phyloP scores from a whole-genome alignment of 306 rosid genomes.

The Biancaea sappan region DNA sequence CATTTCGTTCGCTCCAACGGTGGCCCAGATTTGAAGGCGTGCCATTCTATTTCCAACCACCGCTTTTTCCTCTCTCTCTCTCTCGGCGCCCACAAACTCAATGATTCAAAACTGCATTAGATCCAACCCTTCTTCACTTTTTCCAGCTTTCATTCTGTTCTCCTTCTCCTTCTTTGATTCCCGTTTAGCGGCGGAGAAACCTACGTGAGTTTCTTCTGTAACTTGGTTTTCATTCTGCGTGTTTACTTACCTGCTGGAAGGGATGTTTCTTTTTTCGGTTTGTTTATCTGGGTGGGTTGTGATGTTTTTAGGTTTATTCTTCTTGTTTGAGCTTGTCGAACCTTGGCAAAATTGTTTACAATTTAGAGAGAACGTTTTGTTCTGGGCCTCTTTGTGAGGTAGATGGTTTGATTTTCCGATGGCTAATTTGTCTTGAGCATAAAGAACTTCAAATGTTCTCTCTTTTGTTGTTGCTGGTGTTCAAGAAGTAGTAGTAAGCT shows the following conservation, averaged over 20 bases:
- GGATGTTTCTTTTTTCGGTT: neutral
- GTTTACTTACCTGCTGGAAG: neutral
- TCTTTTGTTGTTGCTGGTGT: slow-evolving; percentile 1
- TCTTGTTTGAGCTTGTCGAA: neutral
- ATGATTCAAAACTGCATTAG: slow-evolving; percentile 38
- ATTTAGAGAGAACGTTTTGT: neutral
- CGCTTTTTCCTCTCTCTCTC: slow-evolving; percentile 42
- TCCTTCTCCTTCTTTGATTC: neutral
- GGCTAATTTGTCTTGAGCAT: neutral
- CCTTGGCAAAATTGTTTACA: slow-evolving; percentile 3
- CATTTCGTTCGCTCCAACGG: slow-evolving; percentile 36
- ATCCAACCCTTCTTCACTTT: slow-evolving; percentile 40
- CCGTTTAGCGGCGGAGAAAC: slow-evolving; percentile 21
- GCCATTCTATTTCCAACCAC: slow-evolving; percentile 33
- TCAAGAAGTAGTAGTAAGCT: neutral
- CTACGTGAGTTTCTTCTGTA: slow-evolving; percentile 40
- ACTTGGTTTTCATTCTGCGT: neutral
- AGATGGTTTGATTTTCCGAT: neutral
- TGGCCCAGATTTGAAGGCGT: slow-evolving; percentile 76
- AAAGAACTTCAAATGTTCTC: neutral
- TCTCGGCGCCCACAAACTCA: slow-evolving; percentile 10
- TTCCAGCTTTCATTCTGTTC: neutral
- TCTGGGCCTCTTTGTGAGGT: neutral
- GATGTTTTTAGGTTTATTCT: slow-evolving; percentile 23
- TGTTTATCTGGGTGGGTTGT: no score